These are phyloP conservation scores for Diplodia corticola DNA, from an alignment of 2,329 filamentous ascomycete genomes.

Conservation along the genomic window DNA sequence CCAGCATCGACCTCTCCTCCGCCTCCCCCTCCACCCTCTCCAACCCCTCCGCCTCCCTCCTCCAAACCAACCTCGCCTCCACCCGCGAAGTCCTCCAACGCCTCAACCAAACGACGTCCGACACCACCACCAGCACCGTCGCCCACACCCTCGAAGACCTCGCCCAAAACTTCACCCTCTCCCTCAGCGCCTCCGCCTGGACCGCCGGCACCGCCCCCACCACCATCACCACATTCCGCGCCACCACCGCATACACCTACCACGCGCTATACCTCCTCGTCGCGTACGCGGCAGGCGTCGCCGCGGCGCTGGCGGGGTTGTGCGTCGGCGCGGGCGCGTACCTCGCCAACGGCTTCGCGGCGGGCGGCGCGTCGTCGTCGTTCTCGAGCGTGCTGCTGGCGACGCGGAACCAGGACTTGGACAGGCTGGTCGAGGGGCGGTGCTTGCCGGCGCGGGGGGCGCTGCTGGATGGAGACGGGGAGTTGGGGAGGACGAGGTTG, in stretches of 20 bases:
- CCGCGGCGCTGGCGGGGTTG: background rate
- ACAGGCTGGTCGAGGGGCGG: background rate
- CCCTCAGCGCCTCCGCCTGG: background rate
- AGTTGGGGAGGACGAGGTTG: background rate
- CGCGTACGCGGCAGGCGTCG: background rate
- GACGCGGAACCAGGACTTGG: background rate
- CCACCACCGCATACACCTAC: background rate
- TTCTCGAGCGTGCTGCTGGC: constrained; percentile 5
- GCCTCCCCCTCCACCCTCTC: too few species aligned
- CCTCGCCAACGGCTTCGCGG: background rate
- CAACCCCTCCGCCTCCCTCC: background rate
- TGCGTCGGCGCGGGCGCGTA: background rate
- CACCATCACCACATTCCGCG: background rate
- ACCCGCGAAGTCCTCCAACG: background rate
- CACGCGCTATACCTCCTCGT: background rate
- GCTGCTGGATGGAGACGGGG: background rate
- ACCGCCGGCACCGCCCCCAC: background rate
- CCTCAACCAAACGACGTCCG: background rate
- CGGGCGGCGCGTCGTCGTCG: background rate
- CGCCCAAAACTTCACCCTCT: constrained; percentile 1
- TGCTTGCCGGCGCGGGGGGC: background rate
- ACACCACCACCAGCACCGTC: background rate
- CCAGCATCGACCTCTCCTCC: background rate
- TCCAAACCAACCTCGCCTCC: background rate
- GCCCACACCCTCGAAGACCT: background rate